phyloP scores from a whole-genome alignment of 139 green algal species.

The Tetraselmis striata region DNA sequence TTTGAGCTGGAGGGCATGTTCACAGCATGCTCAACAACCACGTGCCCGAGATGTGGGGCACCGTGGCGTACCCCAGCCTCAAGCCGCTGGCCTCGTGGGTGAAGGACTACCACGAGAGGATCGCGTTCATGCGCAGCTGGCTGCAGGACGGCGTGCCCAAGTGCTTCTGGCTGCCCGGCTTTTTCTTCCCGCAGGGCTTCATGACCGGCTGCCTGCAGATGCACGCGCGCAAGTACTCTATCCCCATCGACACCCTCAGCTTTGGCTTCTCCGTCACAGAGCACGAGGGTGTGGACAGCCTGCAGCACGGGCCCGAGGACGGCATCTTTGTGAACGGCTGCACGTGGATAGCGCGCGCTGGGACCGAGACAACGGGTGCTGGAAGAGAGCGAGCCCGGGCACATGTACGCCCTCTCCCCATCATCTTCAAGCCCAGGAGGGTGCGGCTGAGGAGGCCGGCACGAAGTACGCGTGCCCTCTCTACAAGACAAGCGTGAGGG shows the following conservation, averaged over 20 bases:
- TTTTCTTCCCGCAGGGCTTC: conserved; percentile 87
- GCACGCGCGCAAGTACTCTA: conserved; percentile 71
- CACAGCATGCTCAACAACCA: conserved; percentile 66
- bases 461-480: conserved; percentile 67
- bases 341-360: conserved; percentile 72
- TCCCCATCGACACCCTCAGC: conserved; percentile 75
- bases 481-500: conserved; percentile 75
- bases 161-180: conserved; percentile 75
- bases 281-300: conserved; percentile 6
- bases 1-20: conserved; percentile 71
- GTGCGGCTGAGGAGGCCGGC: not conserved
- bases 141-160: conserved; percentile 52
- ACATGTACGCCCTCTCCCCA: conserved; percentile 72
- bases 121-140: conserved; percentile 74
- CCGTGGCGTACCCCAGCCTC: conserved; percentile 65
- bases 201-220: conserved; percentile 81
- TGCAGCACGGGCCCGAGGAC: conserved; percentile 41
- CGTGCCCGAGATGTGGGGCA: conserved; percentile 67
- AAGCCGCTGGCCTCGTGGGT: conserved; percentile 76
- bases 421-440: conserved; percentile 45
- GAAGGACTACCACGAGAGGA: conserved; percentile 63
- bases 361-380: conserved; percentile 38
- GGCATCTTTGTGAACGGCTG: conserved; percentile 69
- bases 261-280: conserved; percentile 55
- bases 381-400: conserved; percentile 50